Percentiles rank a stretch among this genome's conserved stretches.
Evolutionary conservation across 2,329 filamentous ascomycete species (phyloP).

Genomic region (Huntiella bhutanensis): DNA sequence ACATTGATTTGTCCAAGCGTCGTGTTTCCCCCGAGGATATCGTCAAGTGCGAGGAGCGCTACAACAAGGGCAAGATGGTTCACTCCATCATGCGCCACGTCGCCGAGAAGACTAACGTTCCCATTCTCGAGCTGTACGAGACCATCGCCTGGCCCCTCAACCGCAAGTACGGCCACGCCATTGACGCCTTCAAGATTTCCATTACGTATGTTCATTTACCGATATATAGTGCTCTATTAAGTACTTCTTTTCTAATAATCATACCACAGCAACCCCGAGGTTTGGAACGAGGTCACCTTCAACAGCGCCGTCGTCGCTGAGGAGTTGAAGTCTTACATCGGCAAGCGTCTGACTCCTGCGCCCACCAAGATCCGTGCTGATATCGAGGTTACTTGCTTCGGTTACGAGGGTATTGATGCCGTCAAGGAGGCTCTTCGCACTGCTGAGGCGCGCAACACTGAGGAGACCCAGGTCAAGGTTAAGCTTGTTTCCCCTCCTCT

Average conservation of each 20-base stretch:
- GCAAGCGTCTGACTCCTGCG: slow-evolving; percentile 90
- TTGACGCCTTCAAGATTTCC: slow-evolving; percentile 96
- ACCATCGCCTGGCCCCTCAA: slow-evolving; percentile 92
- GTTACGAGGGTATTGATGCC: slow-evolving; percentile 95
- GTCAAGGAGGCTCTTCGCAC: slow-evolving; percentile 84
- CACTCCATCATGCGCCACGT: slow-evolving; percentile 98
- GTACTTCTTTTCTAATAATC: not conserved
- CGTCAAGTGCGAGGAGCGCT: slow-evolving; percentile 94
- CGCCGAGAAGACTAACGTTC: slow-evolving; percentile 83
- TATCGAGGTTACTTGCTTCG: slow-evolving; percentile 87
- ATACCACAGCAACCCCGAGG: slow-evolving; percentile 58
- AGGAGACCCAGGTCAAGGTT: slow-evolving; percentile 90
- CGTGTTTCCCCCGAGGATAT: slow-evolving; percentile 96
- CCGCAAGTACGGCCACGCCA: slow-evolving; percentile 89
- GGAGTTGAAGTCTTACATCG: slow-evolving; percentile 86
- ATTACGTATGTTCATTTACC: slow-evolving; percentile 52
- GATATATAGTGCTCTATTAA: not conserved
- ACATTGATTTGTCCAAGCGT: slow-evolving; percentile 97
- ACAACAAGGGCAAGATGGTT: slow-evolving; percentile 99
- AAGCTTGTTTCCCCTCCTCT: slow-evolving; percentile 94
- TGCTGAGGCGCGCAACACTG: slow-evolving; percentile 82
- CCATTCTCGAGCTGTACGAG: slow-evolving; percentile 91
- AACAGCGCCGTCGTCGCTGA: slow-evolving; percentile 68
- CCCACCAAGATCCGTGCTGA: slow-evolving; percentile 98
- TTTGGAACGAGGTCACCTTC: slow-evolving; percentile 88